These are phyloP conservation scores for Vararia minispora DNA, from an alignment of 768 basidiomycete genomes.

Conservation along the genomic window DNA sequence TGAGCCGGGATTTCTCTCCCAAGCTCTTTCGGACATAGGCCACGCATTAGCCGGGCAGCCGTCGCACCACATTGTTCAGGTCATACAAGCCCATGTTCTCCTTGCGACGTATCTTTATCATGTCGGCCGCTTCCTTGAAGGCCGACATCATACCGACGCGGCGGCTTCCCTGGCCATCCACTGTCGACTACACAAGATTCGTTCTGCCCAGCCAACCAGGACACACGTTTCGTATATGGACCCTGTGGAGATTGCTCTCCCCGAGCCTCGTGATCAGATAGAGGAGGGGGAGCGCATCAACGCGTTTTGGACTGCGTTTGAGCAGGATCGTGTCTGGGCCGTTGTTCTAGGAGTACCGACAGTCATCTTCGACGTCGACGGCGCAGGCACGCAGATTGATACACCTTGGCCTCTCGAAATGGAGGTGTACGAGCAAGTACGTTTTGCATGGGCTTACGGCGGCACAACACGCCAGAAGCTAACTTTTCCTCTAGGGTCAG, in stretches of 20 bases:
- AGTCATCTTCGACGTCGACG: constrained; percentile 45
- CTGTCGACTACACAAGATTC: constrained; percentile 20
- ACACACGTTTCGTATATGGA: constrained; percentile 12
- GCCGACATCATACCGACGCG: constrained; percentile 20
- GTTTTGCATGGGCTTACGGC: not conserved
- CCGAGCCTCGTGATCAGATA: constrained; percentile 30
- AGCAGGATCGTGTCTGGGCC: constrained; percentile 45
- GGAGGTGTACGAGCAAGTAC: constrained; percentile 21
- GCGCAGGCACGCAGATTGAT: constrained; percentile 24
- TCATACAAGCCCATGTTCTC: constrained; percentile 23
- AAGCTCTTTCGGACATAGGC: constrained; percentile 38
- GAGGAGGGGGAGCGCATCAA: constrained; percentile 60
- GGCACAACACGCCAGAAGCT: constrained; percentile 22
- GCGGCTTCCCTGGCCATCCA: constrained; percentile 20
- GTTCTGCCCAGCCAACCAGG: constrained; percentile 8
- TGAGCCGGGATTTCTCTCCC: constrained; percentile 32
- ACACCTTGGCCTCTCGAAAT: constrained; percentile 29
- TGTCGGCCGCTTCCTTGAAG: constrained; percentile 20
- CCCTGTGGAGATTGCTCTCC: constrained; percentile 19
- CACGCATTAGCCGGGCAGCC: constrained; percentile 20
- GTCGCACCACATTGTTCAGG: constrained; percentile 25
- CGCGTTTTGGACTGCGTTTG: constrained; percentile 53
- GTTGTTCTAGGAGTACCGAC: constrained; percentile 41
- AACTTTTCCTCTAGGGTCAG: constrained; percentile 26
- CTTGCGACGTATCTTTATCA: constrained; percentile 21